These are phyloP conservation scores for Pisolithus marmoratus DNA, from an alignment of 768 basidiomycete species.

Conservation along the genomic window DNA sequence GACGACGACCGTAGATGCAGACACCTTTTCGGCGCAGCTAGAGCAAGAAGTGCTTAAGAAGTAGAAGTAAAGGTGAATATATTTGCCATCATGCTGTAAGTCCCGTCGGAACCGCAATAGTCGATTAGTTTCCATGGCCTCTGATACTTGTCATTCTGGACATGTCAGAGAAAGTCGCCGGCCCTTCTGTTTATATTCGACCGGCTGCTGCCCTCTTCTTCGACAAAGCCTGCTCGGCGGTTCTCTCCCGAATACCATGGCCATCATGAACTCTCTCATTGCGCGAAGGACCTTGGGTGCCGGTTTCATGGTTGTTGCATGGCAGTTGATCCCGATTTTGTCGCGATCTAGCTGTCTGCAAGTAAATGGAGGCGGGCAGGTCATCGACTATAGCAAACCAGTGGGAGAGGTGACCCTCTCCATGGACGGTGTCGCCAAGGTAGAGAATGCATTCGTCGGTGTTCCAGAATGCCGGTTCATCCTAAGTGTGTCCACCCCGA, in stretches of 20 bases:
- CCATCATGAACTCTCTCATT: conserved; percentile 40
- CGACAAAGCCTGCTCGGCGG: conserved; percentile 24
- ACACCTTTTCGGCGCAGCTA: conserved; percentile 59
- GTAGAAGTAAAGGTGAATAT: too few relatives aligned
- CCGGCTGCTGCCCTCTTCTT: conserved; percentile 23
- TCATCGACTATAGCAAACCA: not conserved
- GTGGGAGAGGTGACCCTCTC: not conserved
- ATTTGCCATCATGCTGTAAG: too few relatives aligned
- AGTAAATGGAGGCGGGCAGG: too few relatives aligned
- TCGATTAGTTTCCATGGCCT: too few relatives aligned
- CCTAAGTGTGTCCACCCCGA: conserved; percentile 52
- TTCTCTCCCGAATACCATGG: conserved; percentile 40
- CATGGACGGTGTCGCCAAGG: conserved; percentile 42
- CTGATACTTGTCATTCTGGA: conserved; percentile 40
- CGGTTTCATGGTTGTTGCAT: conserved; percentile 39
- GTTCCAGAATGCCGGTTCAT: conserved; percentile 51
- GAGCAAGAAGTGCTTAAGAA: conserved; percentile 51
- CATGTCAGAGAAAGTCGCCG: conserved; percentile 43
- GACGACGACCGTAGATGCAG: conserved; percentile 33
- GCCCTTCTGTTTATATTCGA: conserved; percentile 39
- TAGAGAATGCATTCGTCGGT: conserved; percentile 45
- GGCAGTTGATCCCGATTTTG: conserved; percentile 41
- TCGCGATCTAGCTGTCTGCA: not conserved
- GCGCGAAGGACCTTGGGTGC: conserved; percentile 41
- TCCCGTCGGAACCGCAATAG: too few relatives aligned